Evolutionary conservation across 164 flowering plant genomes (phyloP).

Genomic region (Chimonanthus salicifolius): DNA sequence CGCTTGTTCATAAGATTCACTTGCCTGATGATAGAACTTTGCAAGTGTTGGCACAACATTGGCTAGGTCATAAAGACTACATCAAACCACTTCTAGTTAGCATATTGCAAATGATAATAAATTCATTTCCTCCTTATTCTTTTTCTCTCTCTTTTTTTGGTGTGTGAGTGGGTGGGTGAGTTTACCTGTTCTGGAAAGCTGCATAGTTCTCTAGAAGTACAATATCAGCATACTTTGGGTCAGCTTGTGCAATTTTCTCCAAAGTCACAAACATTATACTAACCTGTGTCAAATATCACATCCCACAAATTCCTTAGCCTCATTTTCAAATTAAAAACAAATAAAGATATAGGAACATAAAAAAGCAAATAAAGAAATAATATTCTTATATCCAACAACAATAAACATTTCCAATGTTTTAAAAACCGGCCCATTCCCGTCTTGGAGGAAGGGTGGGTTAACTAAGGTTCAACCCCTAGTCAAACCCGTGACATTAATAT

Average conservation of each 20-base stretch:
- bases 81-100: conserved; percentile 26
- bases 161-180: too few relatives aligned
- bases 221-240: conserved; percentile 82
- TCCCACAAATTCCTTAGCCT: neutral
- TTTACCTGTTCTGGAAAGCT: conserved; percentile 95
- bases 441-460: too few relatives aligned
- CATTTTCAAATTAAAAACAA: neutral
- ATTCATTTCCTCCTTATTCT: neutral
- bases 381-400: neutral
- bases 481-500: too few relatives aligned
- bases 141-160: neutral
- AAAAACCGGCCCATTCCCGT: too few relatives aligned
- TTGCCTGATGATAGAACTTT: conserved; percentile 96
- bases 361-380: neutral
- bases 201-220: conserved; percentile 91
- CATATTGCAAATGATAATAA: neutral
- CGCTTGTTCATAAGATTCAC: conserved; percentile 97
- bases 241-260: conserved; percentile 87
- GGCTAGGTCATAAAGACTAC: conserved; percentile 97
- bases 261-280: conserved; percentile 92
- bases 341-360: too few relatives aligned
- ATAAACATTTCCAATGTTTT: neutral
- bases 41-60: conserved; percentile 95
- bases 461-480: too few relatives aligned
- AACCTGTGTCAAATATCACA: conserved; percentile 41